Evolutionary conservation across 768 basidiomycete genomes (phyloP), one percentile per base, ranked within the genome.

Genomic region (Candolleomyces efflorescens): DNA sequence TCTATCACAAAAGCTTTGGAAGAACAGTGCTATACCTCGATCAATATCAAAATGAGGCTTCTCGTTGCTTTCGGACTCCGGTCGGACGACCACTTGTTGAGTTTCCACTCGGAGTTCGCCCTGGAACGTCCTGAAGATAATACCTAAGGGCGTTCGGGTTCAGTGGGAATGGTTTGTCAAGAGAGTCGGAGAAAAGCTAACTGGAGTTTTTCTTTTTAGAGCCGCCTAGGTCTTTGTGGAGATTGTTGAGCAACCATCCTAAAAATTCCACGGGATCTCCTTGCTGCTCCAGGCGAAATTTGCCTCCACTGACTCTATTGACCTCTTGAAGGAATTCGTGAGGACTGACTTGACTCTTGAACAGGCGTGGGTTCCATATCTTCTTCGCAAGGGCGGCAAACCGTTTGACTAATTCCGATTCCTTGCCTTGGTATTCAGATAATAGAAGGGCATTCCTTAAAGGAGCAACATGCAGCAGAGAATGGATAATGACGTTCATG

Each of bases 261-360:
- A 99, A 73, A 67, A 98, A 99, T 65, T 98, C 97, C 1, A 92
- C 86, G 13, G 97, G 97, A 70, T 99, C 97, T 1, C 97, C 97
- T 73, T 94, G 93, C 67, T 90, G 81, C 66, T 96, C 95, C 62
- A 98, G 79, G 60, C 92, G 86, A 75, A 95, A 98, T 74, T 92
- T 94, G 15, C 92, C 94, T 47, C 76, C 82, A 66, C 92, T 95
- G 50, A 89, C 88, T 62, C 93, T 82, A 63, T 89, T 88, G 55
- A 98, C 95, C 73, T 98, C 97, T 72, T 99, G 97, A 56, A 99
- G 74, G 70, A 98, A 94, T 69, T 99, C 97, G 69, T 99, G 97
- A n/a, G 97, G 97, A 63, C 89, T 92, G 64, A 98, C 94, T 80
- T 99, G 97, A 59, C 90, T 89, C 72, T 99, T 99, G 84, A 99